These are phyloP conservation scores for Coelastrella sp. DNA, from an alignment of 139 green algal genomes.

Conservation along the genomic window DNA sequence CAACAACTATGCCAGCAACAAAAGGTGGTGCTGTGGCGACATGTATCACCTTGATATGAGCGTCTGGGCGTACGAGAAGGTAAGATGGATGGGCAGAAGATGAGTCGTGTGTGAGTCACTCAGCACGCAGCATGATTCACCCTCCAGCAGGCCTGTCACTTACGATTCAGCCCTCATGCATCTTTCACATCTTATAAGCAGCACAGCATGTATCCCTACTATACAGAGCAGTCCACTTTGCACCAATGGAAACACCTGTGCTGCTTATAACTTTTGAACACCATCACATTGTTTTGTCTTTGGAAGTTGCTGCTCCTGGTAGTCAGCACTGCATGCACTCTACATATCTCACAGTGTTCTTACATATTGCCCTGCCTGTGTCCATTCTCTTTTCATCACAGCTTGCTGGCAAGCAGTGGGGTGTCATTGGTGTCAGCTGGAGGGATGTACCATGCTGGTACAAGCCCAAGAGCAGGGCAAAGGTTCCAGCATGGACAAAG, in stretches of 20 bases:
- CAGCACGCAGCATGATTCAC: background rate
- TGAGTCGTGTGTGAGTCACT: background rate
- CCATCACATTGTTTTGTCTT: too few species aligned
- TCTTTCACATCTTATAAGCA: too few species aligned
- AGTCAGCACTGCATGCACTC: too few species aligned
- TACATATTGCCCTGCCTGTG: background rate
- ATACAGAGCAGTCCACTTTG: too few species aligned
- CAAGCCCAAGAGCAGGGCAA: constrained; percentile 44
- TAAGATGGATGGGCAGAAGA: too few species aligned
- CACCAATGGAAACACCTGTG: too few species aligned
- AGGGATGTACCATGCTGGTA: constrained; percentile 54
- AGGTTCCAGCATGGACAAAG: constrained; percentile 30
- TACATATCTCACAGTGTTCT: too few species aligned
- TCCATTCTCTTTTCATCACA: constrained; percentile 49
- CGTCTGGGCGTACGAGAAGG: constrained; percentile 54
- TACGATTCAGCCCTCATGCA: too few species aligned
- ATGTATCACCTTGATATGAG: constrained; percentile 58
- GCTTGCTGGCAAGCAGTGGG: constrained; percentile 62
- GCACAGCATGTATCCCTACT: too few species aligned
- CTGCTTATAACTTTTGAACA: too few species aligned
- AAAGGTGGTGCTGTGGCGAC: constrained; percentile 56
- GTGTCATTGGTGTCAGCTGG: constrained; percentile 56
- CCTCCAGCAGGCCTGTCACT: background rate
- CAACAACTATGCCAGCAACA: constrained; percentile 55
- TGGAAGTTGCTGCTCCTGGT: too few species aligned